Evolutionary conservation across 2,329 filamentous ascomycete species (phyloP).

Genomic region (Rosellinia necatrix): DNA sequence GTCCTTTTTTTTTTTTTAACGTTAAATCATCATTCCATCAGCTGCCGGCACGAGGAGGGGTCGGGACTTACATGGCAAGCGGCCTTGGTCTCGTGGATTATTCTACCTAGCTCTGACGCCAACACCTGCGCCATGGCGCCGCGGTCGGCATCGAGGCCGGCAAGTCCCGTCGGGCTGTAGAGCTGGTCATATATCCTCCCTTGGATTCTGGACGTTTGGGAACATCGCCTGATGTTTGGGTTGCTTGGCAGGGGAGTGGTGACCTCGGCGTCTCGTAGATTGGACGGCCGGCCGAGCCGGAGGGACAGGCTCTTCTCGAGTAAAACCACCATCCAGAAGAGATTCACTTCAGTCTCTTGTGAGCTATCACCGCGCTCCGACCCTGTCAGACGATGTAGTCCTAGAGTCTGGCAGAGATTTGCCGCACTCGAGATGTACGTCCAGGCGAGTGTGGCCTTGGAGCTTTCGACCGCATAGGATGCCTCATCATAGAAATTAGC

Average conservation of each 20-base stretch:
- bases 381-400: slow-evolving; percentile 37
- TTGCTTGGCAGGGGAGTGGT: slow-evolving; percentile 26
- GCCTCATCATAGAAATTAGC: slow-evolving; percentile 33
- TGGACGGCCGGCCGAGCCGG: slow-evolving; percentile 42
- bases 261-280: slow-evolving; percentile 42
- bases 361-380: slow-evolving; percentile 6
- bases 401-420: slow-evolving; percentile 41
- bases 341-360: slow-evolving; percentile 21
- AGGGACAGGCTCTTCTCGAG: slow-evolving; percentile 45
- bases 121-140: slow-evolving; percentile 26
- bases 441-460: slow-evolving; percentile 41
- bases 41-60: too few relatives aligned
- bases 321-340: slow-evolving; percentile 45
- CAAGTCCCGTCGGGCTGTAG: slow-evolving; percentile 38
- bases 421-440: slow-evolving; percentile 44
- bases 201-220: slow-evolving; percentile 36
- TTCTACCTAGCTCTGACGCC: slow-evolving; percentile 29
- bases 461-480: slow-evolving; percentile 42
- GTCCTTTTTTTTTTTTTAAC: slow-evolving; percentile 7
- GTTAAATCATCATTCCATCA: too few relatives aligned
- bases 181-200: slow-evolving; percentile 42
- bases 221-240: slow-evolving; percentile 25
- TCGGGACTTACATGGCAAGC: slow-evolving; percentile 6
- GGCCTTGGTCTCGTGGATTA: slow-evolving; percentile 26
- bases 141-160: slow-evolving; percentile 25